phyloP scores from a whole-genome alignment of 2,329 filamentous ascomycete genomes.

The Diplodia mutila region DNA sequence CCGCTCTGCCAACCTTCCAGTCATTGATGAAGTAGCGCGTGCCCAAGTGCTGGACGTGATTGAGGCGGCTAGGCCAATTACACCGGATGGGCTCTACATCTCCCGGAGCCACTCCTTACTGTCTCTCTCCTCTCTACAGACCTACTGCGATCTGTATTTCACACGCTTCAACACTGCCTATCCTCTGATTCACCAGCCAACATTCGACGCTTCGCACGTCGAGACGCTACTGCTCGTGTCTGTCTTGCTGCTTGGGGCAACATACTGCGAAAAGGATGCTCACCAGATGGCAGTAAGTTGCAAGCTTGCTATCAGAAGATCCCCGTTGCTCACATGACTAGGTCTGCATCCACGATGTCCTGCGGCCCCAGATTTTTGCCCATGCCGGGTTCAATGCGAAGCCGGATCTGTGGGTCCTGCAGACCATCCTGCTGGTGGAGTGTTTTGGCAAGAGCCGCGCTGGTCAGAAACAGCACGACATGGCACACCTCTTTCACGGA shows the following conservation, averaged over 20 bases:
- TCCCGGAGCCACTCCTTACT: constrained; percentile 57
- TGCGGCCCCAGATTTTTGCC: constrained; percentile 63
- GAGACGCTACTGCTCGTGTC: constrained; percentile 60
- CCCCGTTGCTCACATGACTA: constrained; percentile 27
- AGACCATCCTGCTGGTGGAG: constrained; percentile 65
- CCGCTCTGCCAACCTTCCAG: constrained; percentile 36
- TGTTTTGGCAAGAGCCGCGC: constrained; percentile 67
- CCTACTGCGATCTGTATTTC: constrained; percentile 64
- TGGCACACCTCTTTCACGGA: constrained; percentile 64
- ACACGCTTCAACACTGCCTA: constrained; percentile 64
- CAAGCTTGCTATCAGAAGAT: neutral
- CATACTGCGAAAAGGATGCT: constrained; percentile 61
- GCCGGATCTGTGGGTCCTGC: constrained; percentile 64
- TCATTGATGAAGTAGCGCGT: constrained; percentile 49
- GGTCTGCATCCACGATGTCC: constrained; percentile 64
- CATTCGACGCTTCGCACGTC: constrained; percentile 56
- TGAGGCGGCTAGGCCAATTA: constrained; percentile 52
- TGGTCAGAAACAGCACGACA: constrained; percentile 66
- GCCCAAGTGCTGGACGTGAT: constrained; percentile 55
- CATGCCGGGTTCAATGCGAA: constrained; percentile 60
- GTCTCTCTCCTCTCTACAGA: constrained; percentile 56
- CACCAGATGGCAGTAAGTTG: constrained; percentile 59
- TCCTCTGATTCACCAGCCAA: constrained; percentile 62
- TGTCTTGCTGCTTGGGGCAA: constrained; percentile 63
- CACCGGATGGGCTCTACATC: constrained; percentile 53